Percentiles rank a stretch among this genome's conserved stretches.
Evolutionary conservation across 495 filamentous ascomycete genomes (phyloP).

Genomic region (Penicillium fimorum): DNA sequence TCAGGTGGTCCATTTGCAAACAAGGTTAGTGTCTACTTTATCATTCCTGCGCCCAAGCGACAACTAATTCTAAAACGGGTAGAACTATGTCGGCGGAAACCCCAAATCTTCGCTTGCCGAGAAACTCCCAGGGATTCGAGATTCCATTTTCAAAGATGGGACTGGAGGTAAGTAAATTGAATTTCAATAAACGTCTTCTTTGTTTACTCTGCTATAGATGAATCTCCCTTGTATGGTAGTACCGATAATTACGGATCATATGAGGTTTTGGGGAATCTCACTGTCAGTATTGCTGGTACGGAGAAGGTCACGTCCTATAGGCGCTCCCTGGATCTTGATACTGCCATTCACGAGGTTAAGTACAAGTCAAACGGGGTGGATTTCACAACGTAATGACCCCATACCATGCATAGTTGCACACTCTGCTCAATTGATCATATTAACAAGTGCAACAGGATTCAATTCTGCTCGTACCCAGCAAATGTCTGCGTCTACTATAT

Average conservation of each 20-base stretch:
- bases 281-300: neutral
- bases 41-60: neutral
- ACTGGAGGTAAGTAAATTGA: neutral
- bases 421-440: neutral
- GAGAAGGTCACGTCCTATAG: neutral
- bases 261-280: neutral
- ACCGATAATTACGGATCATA: neutral
- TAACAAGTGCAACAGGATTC: neutral
- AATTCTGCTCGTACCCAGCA: constrained; percentile 48
- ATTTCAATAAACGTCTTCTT: neutral
- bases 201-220: neutral
- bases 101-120: neutral
- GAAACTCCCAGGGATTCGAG: neutral
- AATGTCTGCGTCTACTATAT: constrained; percentile 49
- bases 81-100: neutral
- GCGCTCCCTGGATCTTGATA: neutral
- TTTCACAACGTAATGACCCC: neutral
- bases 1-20: neutral
- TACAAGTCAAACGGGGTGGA: neutral
- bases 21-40: neutral
- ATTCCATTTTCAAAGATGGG: neutral
- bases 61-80: neutral
- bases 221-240: neutral
- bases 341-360: neutral
- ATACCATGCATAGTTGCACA: neutral